Base-by-base conservation (phyloP, 257 asterid genomes). In the Nicotiana knightiana region DNA sequence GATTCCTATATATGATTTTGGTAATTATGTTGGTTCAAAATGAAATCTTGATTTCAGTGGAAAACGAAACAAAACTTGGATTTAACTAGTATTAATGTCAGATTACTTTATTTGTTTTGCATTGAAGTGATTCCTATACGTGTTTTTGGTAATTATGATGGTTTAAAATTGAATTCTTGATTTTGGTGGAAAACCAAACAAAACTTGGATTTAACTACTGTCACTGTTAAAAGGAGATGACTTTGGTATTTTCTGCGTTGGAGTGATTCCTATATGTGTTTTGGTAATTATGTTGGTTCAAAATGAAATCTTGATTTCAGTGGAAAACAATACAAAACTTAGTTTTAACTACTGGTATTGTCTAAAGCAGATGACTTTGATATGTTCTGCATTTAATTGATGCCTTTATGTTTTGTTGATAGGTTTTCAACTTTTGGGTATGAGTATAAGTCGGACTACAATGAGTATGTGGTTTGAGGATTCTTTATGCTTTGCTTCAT, bases 381-480 rank as follows among this genome's bases (percentile, higher is more conserved):
- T 54, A 55, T 46, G 68, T 57, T 82, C 65, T 66, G 37, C 17
- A 46, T 28, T 71, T 15, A 75, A 26, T 68, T 57, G 13, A 80
- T 80, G 35, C 21, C n/a, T 26, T 55, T 18, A 17, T 65, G 67
- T 37, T 9, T 57, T 66, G n/a, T 62, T 75, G 24, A 21, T 68
- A 89, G 93, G 85, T 84, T 79, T 83, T 68, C 82, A 7, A 32
- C 54, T 59, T 76, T 81, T 67, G 82, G 85, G 84, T 75, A 64
- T 86, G 84, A 81, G 65, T 85, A 79, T 32, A 28, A 80, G 78
- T 80, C 54, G 53, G 18, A 53, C 77, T 76, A 87, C 84, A 67
- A 91, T 88, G 97, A 90, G 81, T 76, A 84, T 80, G 79, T 80
- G 80, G 84, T 46, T 10, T 33, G 81, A 81, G 82, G 85, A 83